These are phyloP conservation scores for Dothidotthia symphoricarpi DNA, from an alignment of 2,329 filamentous ascomycete species.

Conservation along the genomic window DNA sequence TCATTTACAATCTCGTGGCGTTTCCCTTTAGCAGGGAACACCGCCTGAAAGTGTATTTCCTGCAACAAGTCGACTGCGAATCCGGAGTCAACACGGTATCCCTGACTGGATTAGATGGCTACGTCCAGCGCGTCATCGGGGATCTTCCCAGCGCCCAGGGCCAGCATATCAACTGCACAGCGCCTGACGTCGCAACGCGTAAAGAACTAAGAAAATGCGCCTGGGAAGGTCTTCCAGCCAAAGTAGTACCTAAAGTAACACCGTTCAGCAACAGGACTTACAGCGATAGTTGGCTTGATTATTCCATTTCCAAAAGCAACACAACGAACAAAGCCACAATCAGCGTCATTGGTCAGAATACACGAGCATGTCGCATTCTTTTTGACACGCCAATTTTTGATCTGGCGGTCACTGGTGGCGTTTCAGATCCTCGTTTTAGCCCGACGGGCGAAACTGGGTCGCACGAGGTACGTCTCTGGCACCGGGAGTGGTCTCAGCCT, in stretches of 20 bases:
- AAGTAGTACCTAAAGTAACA: slow-evolving; percentile 53
- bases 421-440: slow-evolving; percentile 64
- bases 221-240: slow-evolving; percentile 68
- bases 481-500: slow-evolving; percentile 70
- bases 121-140: slow-evolving; percentile 57
- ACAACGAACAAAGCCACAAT: slow-evolving; percentile 60
- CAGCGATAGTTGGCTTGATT: slow-evolving; percentile 58
- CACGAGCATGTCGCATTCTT: slow-evolving; percentile 71
- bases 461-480: slow-evolving; percentile 74
- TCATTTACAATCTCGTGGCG: slow-evolving; percentile 80
- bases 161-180: slow-evolving; percentile 48
- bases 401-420: slow-evolving; percentile 63
- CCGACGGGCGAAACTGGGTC: slow-evolving; percentile 62
- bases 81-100: slow-evolving; percentile 67
- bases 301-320: slow-evolving; percentile 55
- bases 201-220: slow-evolving; percentile 63
- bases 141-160: slow-evolving; percentile 70
- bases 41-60: slow-evolving; percentile 83
- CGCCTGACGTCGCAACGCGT: slow-evolving; percentile 44
- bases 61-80: slow-evolving; percentile 75
- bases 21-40: slow-evolving; percentile 83
- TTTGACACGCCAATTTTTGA: slow-evolving; percentile 67
- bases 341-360: slow-evolving; percentile 68
- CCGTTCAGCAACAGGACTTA: slow-evolving; percentile 27
- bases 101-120: slow-evolving; percentile 37